Evolutionary conservation across 179 eudicot genomes (phyloP).

Genomic region (Nepenthes alata): DNA sequence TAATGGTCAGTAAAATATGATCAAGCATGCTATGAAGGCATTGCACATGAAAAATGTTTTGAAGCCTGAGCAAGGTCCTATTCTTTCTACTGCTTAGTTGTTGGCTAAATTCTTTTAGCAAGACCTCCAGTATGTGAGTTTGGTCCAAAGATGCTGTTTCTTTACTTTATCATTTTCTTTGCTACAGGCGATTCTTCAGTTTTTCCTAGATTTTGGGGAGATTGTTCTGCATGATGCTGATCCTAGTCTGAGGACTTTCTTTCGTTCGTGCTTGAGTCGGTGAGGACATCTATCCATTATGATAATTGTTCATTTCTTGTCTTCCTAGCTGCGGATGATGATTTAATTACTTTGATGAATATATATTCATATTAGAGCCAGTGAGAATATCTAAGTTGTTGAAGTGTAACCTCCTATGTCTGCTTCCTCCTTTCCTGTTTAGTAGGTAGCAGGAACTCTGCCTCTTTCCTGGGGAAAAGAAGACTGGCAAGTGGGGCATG

Average conservation of each 20-base stretch:
- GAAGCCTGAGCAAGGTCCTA: too few species aligned
- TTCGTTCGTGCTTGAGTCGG: slow-evolving; percentile 93
- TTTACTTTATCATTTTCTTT: slow-evolving; percentile 7
- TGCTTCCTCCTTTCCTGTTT: too few species aligned
- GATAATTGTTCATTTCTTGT: background rate
- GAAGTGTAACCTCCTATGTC: too few species aligned
- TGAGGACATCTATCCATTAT: slow-evolving; percentile 10
- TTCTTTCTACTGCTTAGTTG: background rate
- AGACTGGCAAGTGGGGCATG: too few species aligned
- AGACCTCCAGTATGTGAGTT: background rate
- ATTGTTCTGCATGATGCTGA: slow-evolving; percentile 91
- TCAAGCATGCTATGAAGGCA: too few species aligned
- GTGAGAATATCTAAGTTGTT: too few species aligned
- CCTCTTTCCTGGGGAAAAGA: too few species aligned
- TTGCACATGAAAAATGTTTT: too few species aligned
- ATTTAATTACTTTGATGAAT: too few species aligned
- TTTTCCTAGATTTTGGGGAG: slow-evolving; percentile 89
- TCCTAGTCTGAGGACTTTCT: slow-evolving; percentile 68
- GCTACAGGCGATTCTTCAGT: slow-evolving; percentile 84
- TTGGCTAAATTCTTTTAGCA: background rate
- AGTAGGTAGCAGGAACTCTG: too few species aligned
- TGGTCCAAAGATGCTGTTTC: background rate
- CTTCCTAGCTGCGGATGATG: background rate
- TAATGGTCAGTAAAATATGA: too few species aligned
- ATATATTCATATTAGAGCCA: too few species aligned